Evolutionary conservation across 2,329 filamentous ascomycete species (phyloP).

Genomic region (Hypoxylon sp.): DNA sequence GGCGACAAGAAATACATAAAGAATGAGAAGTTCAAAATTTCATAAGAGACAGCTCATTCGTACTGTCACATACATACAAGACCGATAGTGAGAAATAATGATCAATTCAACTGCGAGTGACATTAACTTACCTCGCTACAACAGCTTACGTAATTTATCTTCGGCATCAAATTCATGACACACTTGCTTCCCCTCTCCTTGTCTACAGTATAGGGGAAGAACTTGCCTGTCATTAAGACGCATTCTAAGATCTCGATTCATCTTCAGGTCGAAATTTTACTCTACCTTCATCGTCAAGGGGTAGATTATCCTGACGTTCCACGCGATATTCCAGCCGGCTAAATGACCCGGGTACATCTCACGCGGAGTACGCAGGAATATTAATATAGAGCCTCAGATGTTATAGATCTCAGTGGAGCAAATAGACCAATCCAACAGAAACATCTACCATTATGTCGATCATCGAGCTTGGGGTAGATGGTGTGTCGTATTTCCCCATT

Average conservation of each 20-base stretch:
- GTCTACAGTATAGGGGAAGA: too few species aligned
- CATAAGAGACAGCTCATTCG: too few species aligned
- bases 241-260: neutral
- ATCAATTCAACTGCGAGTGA: too few species aligned
- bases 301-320: constrained; percentile 2
- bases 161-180: too few species aligned
- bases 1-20: too few species aligned
- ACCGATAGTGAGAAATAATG: too few species aligned
- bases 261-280: neutral
- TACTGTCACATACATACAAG: too few species aligned
- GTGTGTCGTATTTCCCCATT: constrained; percentile 19
- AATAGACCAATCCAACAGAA: neutral
- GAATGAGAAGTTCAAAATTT: too few species aligned
- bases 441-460: constrained; percentile 7
- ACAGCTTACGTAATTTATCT: too few species aligned
- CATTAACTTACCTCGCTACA: too few species aligned
- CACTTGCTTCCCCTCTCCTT: too few species aligned
- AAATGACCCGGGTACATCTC: constrained; percentile 23
- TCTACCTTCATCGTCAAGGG: neutral
- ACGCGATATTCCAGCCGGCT: constrained; percentile 28
- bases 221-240: neutral
- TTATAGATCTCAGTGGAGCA: constrained; percentile 5
- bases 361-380: constrained; percentile 26
- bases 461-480: constrained; percentile 3
- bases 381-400: constrained; percentile 17